Evolutionary conservation across 2,329 filamentous ascomycete species (phyloP), one percentile per base, ranked within the genome.

Genomic region (Talaromyces sp.): DNA sequence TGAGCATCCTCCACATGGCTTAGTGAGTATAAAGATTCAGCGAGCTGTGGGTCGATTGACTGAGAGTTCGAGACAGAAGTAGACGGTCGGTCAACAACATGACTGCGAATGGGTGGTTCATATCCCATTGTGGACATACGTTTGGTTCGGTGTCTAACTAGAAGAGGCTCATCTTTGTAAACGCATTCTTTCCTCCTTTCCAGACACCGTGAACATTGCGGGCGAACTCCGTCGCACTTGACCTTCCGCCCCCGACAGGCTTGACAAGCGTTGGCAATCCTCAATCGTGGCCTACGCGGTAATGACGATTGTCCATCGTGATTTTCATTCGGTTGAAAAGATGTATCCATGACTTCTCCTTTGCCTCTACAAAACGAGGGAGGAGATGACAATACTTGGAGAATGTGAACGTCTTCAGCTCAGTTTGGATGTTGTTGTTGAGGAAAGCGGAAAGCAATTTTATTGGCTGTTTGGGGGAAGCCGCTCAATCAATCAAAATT

Each of bases 201-300:
- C 35, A 64, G 52, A 24, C 67, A 68, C 37, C 58, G 59, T 22
- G 64, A 19, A 54, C 67, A 69, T 41, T 58, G 67, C 68, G 68
- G 69, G 16, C 65, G 68, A 37, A 45, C 19, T 10, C 69, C 69
- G 35, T 70, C 68, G 22, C 69, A 70, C 66, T 70, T 70, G 11
- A 54, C 33, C 60, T 70, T 70, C 14, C 69, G 66, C 33, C 47
- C 63, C 4, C 69, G 69, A 59, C 69, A 70, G 11, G 58, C 49
- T 35, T 68, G 64, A 54, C 69, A 70, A 35, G 69, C 69, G 19
- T n/a, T 68, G 16, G 66, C 57, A 52, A 67, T 63, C 66, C 49
- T 70, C 39, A 70, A 47, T 19, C 69, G 67, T 14, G 63, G 62
- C 19, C 66, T 62, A 43, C 64, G 66, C 39, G 66, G 5, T 37